phyloP scores from a whole-genome alignment of 495 filamentous ascomycete species.

The Penicillium paxilli region DNA sequence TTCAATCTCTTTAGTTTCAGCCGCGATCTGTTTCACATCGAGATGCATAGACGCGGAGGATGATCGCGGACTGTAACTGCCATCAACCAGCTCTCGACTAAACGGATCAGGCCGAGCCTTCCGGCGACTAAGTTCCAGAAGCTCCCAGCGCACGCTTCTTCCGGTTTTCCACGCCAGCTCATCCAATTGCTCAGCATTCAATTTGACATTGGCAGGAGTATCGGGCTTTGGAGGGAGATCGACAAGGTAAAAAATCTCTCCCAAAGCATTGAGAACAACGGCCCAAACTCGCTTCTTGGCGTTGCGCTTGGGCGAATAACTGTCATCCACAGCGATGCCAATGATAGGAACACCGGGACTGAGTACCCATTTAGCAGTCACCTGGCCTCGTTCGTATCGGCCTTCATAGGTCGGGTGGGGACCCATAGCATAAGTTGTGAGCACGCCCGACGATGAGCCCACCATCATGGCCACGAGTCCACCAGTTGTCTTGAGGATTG shows the following conservation, averaged over 20 bases:
- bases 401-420: constrained; percentile 63
- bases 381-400: constrained; percentile 68
- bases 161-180: constrained; percentile 76
- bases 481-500: constrained; percentile 68
- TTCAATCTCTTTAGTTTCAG: constrained; percentile 81
- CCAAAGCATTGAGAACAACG: constrained; percentile 83
- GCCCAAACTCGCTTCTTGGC: constrained; percentile 77
- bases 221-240: constrained; percentile 57
- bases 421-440: constrained; percentile 79
- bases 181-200: constrained; percentile 51
- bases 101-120: constrained; percentile 70
- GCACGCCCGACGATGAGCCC: constrained; percentile 83
- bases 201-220: constrained; percentile 22
- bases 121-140: constrained; percentile 75
- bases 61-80: constrained; percentile 66
- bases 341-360: constrained; percentile 93
- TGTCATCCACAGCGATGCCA: constrained; percentile 80
- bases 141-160: constrained; percentile 73
- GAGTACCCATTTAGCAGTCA: constrained; percentile 83
- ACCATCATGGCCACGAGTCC: constrained; percentile 79
- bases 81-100: constrained; percentile 55
- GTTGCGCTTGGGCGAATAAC: constrained; percentile 67
- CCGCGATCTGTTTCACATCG: constrained; percentile 63
- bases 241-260: constrained; percentile 83
- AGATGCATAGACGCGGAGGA: constrained; percentile 74